Conservation (phyloP, 192 early-diverging fungal genomes). For the Podila epigama region DNA sequence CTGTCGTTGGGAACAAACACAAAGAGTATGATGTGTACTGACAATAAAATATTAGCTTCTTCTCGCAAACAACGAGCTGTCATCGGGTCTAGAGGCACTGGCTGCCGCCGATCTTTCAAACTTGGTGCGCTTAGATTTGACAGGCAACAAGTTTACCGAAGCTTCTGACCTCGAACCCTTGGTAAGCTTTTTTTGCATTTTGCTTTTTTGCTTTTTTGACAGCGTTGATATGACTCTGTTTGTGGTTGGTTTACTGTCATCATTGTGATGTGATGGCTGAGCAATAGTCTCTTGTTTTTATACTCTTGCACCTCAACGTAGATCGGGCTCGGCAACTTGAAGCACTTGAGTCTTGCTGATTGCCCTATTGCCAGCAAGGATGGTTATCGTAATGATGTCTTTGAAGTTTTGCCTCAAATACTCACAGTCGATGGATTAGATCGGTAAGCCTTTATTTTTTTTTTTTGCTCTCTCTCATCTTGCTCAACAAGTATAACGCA, state of each 20-base stretch:
- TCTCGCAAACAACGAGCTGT: constrained; percentile 47
- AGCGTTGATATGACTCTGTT: too few relatives aligned
- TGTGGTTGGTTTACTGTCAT: neutral
- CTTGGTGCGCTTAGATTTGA: constrained; percentile 49
- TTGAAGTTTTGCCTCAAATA: constrained; percentile 49
- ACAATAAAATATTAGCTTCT: constrained; percentile 33
- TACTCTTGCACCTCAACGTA: neutral
- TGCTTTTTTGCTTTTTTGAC: neutral
- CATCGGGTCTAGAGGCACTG: constrained; percentile 48
- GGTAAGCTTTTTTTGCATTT: constrained; percentile 21
- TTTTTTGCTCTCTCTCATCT: neutral
- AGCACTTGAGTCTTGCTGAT: constrained; percentile 44
- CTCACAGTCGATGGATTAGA: constrained; percentile 49
- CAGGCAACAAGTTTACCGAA: constrained; percentile 45
- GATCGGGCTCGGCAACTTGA: constrained; percentile 34
- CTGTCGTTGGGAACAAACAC: too few relatives aligned
- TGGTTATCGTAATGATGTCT: constrained; percentile 47
- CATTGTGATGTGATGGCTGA: neutral
- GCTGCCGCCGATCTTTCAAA: constrained; percentile 48
- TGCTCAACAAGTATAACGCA: too few relatives aligned
- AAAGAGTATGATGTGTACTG: too few relatives aligned
- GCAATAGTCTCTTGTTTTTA: too few relatives aligned
- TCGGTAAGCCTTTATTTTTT: constrained; percentile 12
- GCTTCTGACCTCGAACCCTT: constrained; percentile 34
- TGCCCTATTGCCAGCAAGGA: constrained; percentile 26